phyloP scores from a whole-genome alignment of 1,284 basidiomycete genomes.

The Schizophyllum amplum region DNA sequence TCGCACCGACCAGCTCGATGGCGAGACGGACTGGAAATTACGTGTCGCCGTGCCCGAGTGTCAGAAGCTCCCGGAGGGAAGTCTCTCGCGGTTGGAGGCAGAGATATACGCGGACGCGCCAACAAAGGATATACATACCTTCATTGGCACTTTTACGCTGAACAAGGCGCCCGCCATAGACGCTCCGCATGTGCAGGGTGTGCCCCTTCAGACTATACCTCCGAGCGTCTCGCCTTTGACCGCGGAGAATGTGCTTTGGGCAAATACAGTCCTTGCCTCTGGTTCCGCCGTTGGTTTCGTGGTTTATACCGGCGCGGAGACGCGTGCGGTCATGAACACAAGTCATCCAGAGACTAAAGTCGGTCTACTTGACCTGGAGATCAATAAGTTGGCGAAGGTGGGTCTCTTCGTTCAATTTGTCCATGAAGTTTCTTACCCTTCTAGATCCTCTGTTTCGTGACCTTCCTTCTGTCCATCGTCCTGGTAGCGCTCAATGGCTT shows the following conservation, averaged over 20 bases:
- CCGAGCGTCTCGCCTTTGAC: constrained; percentile 74
- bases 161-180: constrained; percentile 38
- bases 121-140: constrained; percentile 95
- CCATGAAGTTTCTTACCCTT: constrained; percentile 3
- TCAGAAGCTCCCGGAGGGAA: constrained; percentile 66
- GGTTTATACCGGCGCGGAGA: constrained; percentile 92
- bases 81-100: constrained; percentile 69
- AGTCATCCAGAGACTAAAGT: constrained; percentile 95
- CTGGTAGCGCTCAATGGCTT: constrained; percentile 97
- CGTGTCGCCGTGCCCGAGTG: constrained; percentile 82
- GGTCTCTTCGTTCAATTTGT: constrained; percentile 6
- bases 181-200: constrained; percentile 42
- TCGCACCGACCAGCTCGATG: constrained; percentile 95
- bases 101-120: constrained; percentile 91
- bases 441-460: constrained; percentile 90
- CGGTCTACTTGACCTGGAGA: constrained; percentile 88
- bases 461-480: constrained; percentile 84
- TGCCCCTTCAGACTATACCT: constrained; percentile 48
- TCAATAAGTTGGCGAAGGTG: constrained; percentile 94
- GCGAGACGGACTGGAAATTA: constrained; percentile 99
- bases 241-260: constrained; percentile 94
- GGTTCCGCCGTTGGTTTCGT: constrained; percentile 91
- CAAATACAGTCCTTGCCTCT: constrained; percentile 95
- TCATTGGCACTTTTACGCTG: constrained; percentile 88
- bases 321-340: constrained; percentile 98